Evolutionary conservation across 2,329 filamentous ascomycete species (phyloP), one percentile per base, ranked within the genome.

Genomic region (Xylariaceae sp.): DNA sequence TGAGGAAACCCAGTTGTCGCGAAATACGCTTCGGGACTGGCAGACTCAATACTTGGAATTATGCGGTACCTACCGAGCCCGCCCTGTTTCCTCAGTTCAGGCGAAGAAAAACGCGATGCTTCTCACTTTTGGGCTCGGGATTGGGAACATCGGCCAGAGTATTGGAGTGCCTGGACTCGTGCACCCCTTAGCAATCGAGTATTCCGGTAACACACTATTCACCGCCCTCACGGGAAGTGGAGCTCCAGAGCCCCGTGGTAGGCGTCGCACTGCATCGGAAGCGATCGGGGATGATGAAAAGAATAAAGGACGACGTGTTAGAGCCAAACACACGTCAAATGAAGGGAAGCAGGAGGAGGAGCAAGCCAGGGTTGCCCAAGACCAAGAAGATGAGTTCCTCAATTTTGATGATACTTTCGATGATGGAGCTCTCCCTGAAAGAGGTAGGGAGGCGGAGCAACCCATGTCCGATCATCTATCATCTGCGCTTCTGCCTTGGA

Each of bases 401-500:
- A 53, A 66, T 32, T 34, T 62, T 29, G 50, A 54, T 12, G 60
- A 62, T 7, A 51, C 57, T 4, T 57, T 60, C 44, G 49, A 30
- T 30, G 52, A 62, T 9, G 55, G 56, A n/a, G 56, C 47, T 35
- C 53, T 51, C 27, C 61, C 62, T 2, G 70, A 72, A 51, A 55
- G 69, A 11, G 70, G 69, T 29, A 66, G 70, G 70, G 82, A 88
- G 42, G 86, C 81, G 1, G 80, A 76, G 0, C 78, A 81, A 0
- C 80, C 81, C 6, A 78, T 94, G 51, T 81, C 83, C 3, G 87
- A 95, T 55, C 80, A 85, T 51, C 80, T 80, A 45, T 79, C 76
- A 1, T 79, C 76, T 12, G 68, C 78, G 34, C 60, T 58, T 53
- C 71, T 77, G 65, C 79, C 79, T 3, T 81, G 80, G 80, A 80